phyloP scores from a whole-genome alignment of 2,329 filamentous ascomycete species.

The Penicillium sumatraense region DNA sequence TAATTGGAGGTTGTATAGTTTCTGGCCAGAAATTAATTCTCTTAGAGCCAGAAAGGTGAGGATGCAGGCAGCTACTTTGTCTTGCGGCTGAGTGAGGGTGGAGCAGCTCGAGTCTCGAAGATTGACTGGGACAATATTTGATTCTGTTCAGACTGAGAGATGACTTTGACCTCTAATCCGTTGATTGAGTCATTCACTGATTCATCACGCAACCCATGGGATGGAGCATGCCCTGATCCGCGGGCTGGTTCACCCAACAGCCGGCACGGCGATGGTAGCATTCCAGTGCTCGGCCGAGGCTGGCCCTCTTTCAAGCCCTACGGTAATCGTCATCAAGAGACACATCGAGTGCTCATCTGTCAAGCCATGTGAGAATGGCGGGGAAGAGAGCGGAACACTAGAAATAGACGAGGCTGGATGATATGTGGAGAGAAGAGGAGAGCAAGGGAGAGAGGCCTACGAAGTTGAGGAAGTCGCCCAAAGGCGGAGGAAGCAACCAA shows the following conservation, averaged over 20 bases:
- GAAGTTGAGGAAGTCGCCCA: no score
- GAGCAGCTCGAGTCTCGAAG: not conserved
- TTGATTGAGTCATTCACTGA: no score
- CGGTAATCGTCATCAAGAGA: not conserved
- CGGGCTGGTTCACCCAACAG: constrained; percentile 8
- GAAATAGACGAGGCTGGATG: not conserved
- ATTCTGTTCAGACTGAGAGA: not conserved
- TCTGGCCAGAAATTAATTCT: not conserved
- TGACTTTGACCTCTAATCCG: no score
- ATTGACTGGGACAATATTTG: no score
- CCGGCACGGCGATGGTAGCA: constrained; percentile 3
- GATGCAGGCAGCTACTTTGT: not conserved
- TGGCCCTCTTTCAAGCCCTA: constrained; percentile 6
- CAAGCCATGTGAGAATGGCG: constrained; percentile 8
- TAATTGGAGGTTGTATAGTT: not conserved
- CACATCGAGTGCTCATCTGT: not conserved
- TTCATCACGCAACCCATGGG: constrained; percentile 6
- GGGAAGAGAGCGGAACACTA: not conserved
- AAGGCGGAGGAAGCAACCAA: not conserved
- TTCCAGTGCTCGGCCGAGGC: constrained; percentile 16
- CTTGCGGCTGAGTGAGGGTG: not conserved
- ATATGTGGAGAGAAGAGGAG: not conserved
- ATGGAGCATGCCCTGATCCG: constrained; percentile 6
- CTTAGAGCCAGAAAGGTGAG: not conserved
- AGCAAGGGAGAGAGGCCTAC: not conserved